Evolutionary conservation across 768 basidiomycete genomes (phyloP), one percentile per base, ranked within the genome.

Genomic region (Boletus subparvulus): DNA sequence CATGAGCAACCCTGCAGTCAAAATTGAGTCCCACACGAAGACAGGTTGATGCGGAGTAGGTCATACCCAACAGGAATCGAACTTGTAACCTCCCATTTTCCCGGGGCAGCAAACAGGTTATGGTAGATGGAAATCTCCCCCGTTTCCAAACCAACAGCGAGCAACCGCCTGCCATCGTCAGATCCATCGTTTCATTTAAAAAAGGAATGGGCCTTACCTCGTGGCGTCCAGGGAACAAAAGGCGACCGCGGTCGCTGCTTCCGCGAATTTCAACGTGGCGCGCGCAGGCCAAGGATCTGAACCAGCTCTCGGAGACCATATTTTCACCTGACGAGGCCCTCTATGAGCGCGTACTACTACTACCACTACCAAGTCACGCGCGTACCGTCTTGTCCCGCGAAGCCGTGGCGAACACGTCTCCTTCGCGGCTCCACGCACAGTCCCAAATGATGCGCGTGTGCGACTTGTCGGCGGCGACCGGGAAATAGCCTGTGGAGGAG

Each of bases 391-490:
- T 98, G 73, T 99, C 97, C 42, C 97, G 83, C 3, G 95, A 94
- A 1, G 92, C 95, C 3, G 97, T 98, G 12, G 86, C 94, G 66
- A 99, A 99, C 16, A 88, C 65, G 62, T 86, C 81, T 8, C 86
- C 85, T 61, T 92, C 87, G 1, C 74, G 66, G 2, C 89, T 80
- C 94, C 95, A 99, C 14, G 86, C 83, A 65, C 90, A 92, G 69
- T 98, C 97, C 94, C 97, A 95, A 36, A 99, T 89, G 65, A 99
- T 97, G 39, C 97, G 83, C 2, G 83, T 82, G 71, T 98, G 97
- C 0, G 92, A 86, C 73, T 92, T 96, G 55, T 94, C 85, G 16
- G 83, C 80, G 6, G 83, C 83, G 21, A 86, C 65, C 3, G 86
- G 84, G 9, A 76, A 60, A 68, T 85, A 94, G 1, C 82, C 92